These are phyloP conservation scores for Backusella psychrophila DNA, from an alignment of 192 early-diverging fungal genomes.

Conservation along the genomic window DNA sequence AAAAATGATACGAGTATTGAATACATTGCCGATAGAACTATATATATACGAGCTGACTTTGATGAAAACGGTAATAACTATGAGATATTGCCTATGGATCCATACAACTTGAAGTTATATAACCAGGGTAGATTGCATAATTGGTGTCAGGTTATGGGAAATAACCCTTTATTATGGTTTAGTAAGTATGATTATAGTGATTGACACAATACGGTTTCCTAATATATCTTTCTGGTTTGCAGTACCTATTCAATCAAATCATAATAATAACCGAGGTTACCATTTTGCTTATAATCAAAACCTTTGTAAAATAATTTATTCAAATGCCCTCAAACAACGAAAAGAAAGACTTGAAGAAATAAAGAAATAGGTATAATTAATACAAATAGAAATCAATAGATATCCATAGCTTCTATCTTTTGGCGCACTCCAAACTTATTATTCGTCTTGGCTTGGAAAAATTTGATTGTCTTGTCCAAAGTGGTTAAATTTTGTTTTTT, in stretches of 20 bases:
- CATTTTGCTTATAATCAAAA: background rate
- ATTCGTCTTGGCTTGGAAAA: slow-evolving; percentile 50
- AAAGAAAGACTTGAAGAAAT: background rate
- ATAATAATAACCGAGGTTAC: background rate
- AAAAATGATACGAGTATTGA: slow-evolving; percentile 48
- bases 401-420: slow-evolving; percentile 54
- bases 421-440: slow-evolving; percentile 67
- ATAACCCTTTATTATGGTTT: slow-evolving; percentile 25
- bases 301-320: background rate
- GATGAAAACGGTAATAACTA: slow-evolving; percentile 28
- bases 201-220: background rate
- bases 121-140: slow-evolving; percentile 35
- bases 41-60: slow-evolving; percentile 39
- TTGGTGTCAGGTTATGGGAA: slow-evolving; percentile 46
- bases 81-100: slow-evolving; percentile 34
- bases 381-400: no score
- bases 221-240: background rate
- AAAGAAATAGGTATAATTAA: background rate
- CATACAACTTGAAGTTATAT: slow-evolving; percentile 35
- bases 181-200: slow-evolving; percentile 15
- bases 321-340: background rate
- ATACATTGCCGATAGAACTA: slow-evolving; percentile 26
- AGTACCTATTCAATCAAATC: background rate
- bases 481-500: slow-evolving; percentile 10
- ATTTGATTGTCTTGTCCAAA: slow-evolving; percentile 49